Conservation (phyloP, 164 flowering plant species). For the Vitis rupestris region DNA sequence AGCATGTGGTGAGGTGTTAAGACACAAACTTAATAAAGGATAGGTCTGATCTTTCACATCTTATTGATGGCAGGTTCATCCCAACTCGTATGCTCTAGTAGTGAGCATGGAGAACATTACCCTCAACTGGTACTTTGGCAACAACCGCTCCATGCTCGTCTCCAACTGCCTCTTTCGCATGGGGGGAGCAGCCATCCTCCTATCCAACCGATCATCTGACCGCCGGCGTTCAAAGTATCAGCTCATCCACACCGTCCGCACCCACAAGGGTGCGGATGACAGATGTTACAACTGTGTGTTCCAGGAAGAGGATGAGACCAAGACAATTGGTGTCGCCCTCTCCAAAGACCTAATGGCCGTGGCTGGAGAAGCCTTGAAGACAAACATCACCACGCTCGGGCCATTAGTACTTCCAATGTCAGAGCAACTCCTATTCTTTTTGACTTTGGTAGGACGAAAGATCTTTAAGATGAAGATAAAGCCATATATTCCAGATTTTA, state of each 20-base stretch:
- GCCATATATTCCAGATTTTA: conserved; percentile 82
- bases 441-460: conserved; percentile 51
- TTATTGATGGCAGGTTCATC: conserved; percentile 47
- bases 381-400: conserved; percentile 78
- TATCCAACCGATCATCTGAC: conserved; percentile 64
- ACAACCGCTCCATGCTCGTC: conserved; percentile 80
- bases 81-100: conserved; percentile 73
- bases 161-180: conserved; percentile 85
- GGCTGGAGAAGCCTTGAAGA: conserved; percentile 77
- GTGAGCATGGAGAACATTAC: conserved; percentile 92
- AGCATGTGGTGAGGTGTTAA: too few relatives aligned
- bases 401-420: conserved; percentile 84
- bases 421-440: conserved; percentile 68
- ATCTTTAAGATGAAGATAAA: conserved; percentile 57
- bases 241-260: conserved; percentile 76
- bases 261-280: conserved; percentile 79
- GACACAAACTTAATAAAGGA: too few relatives aligned
- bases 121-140: conserved; percentile 83
- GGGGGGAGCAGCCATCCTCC: conserved; percentile 88
- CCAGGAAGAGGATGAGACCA: conserved; percentile 61
- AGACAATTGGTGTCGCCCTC: conserved; percentile 54
- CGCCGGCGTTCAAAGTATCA: conserved; percentile 74
- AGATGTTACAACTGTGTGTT: conserved; percentile 56
- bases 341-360: conserved; percentile 80
- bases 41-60: background rate